phyloP scores from a whole-genome alignment of 2,329 filamentous ascomycete genomes.

The Didymellaceae sp. region DNA sequence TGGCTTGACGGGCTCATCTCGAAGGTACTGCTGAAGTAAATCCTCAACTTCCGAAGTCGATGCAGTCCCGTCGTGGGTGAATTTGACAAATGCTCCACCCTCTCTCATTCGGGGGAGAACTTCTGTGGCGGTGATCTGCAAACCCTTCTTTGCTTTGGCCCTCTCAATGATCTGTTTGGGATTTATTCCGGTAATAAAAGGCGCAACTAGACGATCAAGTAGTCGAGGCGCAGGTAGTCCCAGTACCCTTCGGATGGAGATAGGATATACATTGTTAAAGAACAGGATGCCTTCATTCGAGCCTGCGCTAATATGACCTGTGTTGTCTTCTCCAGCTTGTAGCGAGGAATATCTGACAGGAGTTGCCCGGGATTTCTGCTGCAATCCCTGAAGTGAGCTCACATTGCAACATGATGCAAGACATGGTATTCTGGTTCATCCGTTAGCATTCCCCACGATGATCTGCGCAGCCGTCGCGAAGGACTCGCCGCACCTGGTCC shows the following conservation, averaged over 20 bases:
- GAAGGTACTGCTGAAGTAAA: constrained; percentile 67
- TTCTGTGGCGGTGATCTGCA: constrained; percentile 75
- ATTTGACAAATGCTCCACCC: constrained; percentile 92
- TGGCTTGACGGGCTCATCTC: constrained; percentile 75
- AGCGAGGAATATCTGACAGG: constrained; percentile 41
- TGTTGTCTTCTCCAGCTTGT: constrained; percentile 66
- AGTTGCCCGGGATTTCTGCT: constrained; percentile 12
- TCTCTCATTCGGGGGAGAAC: constrained; percentile 87
- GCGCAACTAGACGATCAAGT: constrained; percentile 60
- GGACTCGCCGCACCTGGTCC: constrained; percentile 33
- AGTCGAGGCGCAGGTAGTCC: constrained; percentile 60
- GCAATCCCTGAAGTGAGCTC: not conserved
- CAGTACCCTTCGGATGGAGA: constrained; percentile 71
- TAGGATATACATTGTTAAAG: constrained; percentile 89
- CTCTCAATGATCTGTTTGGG: constrained; percentile 60
- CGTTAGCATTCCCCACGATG: constrained; percentile 28
- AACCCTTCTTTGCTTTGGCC: constrained; percentile 64
- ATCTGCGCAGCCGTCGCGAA: constrained; percentile 29
- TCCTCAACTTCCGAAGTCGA: constrained; percentile 64
- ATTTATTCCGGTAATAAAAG: constrained; percentile 61
- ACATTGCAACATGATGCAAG: constrained; percentile 9
- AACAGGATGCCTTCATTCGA: constrained; percentile 85
- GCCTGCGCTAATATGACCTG: constrained; percentile 80
- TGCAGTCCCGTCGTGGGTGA: constrained; percentile 62
- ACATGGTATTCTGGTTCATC: constrained; percentile 19